Base-by-base conservation (phyloP, 208 protist genomes). In the Trypanosoma platydactyli region DNA sequence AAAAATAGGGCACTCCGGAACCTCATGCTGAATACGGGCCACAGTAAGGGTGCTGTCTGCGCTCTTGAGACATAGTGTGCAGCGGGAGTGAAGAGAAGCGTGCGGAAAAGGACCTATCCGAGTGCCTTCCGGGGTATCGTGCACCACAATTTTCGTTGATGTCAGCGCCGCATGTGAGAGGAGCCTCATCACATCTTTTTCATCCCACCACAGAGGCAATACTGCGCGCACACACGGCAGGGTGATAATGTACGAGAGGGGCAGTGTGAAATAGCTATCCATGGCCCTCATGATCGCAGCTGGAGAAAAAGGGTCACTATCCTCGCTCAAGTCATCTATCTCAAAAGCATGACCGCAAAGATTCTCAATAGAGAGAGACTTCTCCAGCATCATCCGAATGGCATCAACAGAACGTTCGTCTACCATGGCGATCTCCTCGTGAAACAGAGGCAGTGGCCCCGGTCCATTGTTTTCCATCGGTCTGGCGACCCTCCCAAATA, bases 251-350 rank as follows among this genome's bases (percentile, higher is more conserved):
- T 64, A 64, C 44, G 59, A 64, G 12, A 54, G 5, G 4, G 59
- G 48, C 0, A 64, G 18, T 11, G 59, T 64, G 59, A 64, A 45
- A 15, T 30, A 5, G 25, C 54, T 45, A 27, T 64, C 59, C 59
- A 64, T 64, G 25, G 44, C 46, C 18, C 22, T 27, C 30, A 64
- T 12, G 13, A 64, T n/a, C 9, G 59, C 44, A 6, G 59, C 46
- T n/a, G 59, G 59, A 18, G 59, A 38, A 12, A 45, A 24, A 29
- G 56, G 56, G 20, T 61, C 56, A 15, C 13, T 57, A 22, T 41
- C 41, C 20, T 41, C 29, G 12, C 41, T 27, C 1, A 20, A 16
- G n/a, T 50, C 24, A 20, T 45, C 22, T 3, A 15, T 27, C 6
- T 52, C 59, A 22, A 24, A 20, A 15, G 46, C 59, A 30, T 55